Conservation (phyloP, 345 rosid species). For the Dovyalis caffra region DNA sequence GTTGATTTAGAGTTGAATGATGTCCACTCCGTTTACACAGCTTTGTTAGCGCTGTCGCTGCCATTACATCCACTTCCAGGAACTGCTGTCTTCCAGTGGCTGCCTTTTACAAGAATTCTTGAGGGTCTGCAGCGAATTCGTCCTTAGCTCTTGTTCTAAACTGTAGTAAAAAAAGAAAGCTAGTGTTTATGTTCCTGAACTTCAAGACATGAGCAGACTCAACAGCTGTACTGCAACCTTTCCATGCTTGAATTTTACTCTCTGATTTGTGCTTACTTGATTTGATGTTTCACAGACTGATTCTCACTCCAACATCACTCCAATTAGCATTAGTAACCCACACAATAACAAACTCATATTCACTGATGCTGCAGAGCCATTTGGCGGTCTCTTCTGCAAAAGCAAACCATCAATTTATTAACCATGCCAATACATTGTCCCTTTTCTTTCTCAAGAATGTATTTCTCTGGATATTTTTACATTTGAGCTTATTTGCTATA, state of each 20-base stretch:
- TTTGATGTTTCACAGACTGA: background rate
- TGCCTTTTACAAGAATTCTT: too few relatives aligned
- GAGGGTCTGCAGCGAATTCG: too few relatives aligned
- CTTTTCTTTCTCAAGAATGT: background rate
- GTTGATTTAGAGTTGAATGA: too few relatives aligned
- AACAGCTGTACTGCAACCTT: background rate
- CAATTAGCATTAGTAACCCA: background rate
- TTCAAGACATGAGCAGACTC: too few relatives aligned
- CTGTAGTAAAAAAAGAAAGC: too few relatives aligned
- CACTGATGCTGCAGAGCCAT: background rate
- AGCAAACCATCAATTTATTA: background rate
- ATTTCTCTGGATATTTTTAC: background rate
- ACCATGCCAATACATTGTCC: background rate
- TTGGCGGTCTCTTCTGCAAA: conserved; percentile 15
- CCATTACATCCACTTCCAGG: too few relatives aligned
- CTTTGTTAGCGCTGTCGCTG: too few relatives aligned
- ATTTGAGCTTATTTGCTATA: background rate
- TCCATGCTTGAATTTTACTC: background rate
- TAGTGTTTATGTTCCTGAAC: too few relatives aligned
- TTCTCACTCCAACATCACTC: background rate
- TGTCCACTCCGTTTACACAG: too few relatives aligned
- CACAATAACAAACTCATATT: background rate
- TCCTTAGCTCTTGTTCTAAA: too few relatives aligned
- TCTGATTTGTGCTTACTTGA: too few relatives aligned
- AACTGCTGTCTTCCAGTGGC: too few relatives aligned